phyloP scores from a whole-genome alignment of 495 filamentous ascomycete species.

The Trichoderma gamsii region DNA sequence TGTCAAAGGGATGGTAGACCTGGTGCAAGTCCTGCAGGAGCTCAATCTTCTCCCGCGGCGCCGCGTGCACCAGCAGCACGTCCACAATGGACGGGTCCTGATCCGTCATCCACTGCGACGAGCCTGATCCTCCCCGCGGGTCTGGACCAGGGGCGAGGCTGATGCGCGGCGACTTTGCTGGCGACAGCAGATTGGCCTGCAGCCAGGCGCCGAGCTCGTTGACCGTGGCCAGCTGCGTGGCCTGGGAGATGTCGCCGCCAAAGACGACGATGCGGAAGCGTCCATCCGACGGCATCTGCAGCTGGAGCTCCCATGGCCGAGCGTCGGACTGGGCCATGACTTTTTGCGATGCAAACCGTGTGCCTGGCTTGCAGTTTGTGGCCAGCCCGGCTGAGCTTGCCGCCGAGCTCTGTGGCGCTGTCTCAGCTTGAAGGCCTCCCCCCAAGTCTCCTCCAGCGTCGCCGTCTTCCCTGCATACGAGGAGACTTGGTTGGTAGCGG shows the following conservation, averaged over 20 bases:
- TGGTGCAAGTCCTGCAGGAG: constrained; percentile 49
- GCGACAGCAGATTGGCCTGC: constrained; percentile 22
- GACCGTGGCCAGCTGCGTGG: constrained; percentile 30
- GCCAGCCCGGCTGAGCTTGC: constrained; percentile 33
- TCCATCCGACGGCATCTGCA: constrained; percentile 46
- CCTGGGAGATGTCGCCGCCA: constrained; percentile 49
- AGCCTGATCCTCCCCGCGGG: constrained; percentile 19
- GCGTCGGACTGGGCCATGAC: constrained; percentile 56
- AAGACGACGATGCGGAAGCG: constrained; percentile 62
- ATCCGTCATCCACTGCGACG: constrained; percentile 37
- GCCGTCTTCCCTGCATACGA: constrained; percentile 24
- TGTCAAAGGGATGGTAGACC: constrained; percentile 51
- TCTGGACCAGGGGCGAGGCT: constrained; percentile 18
- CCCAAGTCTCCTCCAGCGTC: constrained; percentile 6
- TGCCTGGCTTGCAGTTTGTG: constrained; percentile 46
- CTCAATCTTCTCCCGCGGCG: constrained; percentile 40
- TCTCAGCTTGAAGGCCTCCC: not conserved
- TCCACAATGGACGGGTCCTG: constrained; percentile 45
- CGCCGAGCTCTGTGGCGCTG: not conserved
- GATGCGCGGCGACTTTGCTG: constrained; percentile 22
- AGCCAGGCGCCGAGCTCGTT: constrained; percentile 37
- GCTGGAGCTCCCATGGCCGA: constrained; percentile 51
- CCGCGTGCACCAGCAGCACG: constrained; percentile 53
- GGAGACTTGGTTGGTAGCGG: constrained; percentile 27
- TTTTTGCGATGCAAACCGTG: constrained; percentile 52